These are phyloP conservation scores for Zasmidium angulare DNA, from an alignment of 2,329 filamentous ascomycete genomes.

Conservation along the genomic window DNA sequence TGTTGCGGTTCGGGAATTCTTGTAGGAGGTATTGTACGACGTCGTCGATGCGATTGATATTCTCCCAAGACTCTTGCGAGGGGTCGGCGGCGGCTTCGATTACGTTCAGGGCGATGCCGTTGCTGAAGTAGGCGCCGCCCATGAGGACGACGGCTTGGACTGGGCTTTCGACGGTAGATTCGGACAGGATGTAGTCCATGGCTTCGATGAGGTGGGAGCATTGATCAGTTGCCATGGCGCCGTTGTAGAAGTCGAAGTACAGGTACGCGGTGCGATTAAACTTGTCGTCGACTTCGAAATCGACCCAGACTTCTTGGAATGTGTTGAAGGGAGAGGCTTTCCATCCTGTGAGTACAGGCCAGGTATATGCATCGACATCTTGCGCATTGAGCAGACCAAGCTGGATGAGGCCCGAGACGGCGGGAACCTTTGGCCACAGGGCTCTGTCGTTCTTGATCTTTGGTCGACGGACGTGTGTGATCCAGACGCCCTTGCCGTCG, in stretches of 20 bases:
- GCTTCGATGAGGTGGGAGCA: slow-evolving; percentile 40
- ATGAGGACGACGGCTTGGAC: slow-evolving; percentile 42
- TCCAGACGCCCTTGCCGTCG: slow-evolving; percentile 44
- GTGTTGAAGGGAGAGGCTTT: slow-evolving; percentile 31
- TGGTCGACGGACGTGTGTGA: slow-evolving; percentile 42
- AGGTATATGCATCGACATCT: slow-evolving; percentile 18
- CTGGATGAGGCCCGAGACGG: slow-evolving; percentile 36
- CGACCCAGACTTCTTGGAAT: slow-evolving; percentile 44
- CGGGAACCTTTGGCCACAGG: slow-evolving; percentile 46
- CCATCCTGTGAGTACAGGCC: slow-evolving; percentile 31
- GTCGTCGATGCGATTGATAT: slow-evolving; percentile 48
- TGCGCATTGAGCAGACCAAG: slow-evolving; percentile 34
- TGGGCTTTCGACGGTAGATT: slow-evolving; percentile 29
- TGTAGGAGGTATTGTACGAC: slow-evolving; percentile 41
- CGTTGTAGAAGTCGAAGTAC: slow-evolving; percentile 48
- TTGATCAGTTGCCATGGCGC: slow-evolving; percentile 44
- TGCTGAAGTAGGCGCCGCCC: slow-evolving; percentile 46
- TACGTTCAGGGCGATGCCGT: slow-evolving; percentile 47
- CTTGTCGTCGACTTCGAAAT: slow-evolving; percentile 34
- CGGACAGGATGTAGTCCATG: slow-evolving; percentile 38
- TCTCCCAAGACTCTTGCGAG: slow-evolving; percentile 43
- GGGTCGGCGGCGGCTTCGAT: slow-evolving; percentile 43
- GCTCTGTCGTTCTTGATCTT: slow-evolving; percentile 40
- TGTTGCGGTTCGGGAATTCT: slow-evolving; percentile 38
- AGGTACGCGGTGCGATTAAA: slow-evolving; percentile 38